Base-by-base conservation (phyloP, 148 eudicot species). In the Rhododendron vialii region DNA sequence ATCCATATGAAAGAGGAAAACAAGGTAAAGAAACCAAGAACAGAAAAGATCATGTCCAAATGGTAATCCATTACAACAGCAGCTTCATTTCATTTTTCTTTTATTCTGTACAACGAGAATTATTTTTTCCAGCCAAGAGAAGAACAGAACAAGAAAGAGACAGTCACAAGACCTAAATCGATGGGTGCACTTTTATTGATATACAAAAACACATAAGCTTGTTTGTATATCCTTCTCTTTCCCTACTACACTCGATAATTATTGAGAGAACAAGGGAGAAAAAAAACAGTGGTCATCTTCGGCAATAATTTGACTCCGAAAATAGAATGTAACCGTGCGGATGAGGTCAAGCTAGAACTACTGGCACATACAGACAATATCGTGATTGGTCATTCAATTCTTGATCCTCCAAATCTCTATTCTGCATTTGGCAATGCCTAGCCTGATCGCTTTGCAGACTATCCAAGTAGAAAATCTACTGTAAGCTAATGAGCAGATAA, bases 391-490 rank as follows among this genome's bases (percentile, higher is more conserved):
- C 47, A 5, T 30, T 43, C 65, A 50, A 2, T 48, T 45, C 79
- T 50, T 22, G 33, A 71, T 45, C 79, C 77, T 69, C 17, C 59
- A 83, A 67, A 11, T 71, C 65, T 47, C 80, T 47, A 71, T 30
- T 63, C 71, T 24, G 71, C 30, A 7, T 43, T n/a, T 28, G 55
- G 24, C 41, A 17, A 30, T 3, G 30, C 51, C 63, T 35, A 86
- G 80, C 63, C 74, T 9, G 33, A 86, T 43, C 55, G 45, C 47
- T 76, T 82, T 74, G 74, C 81, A 74, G 88, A 81, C 88, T 86
- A 71, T n/a, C 43, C 5, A 73, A 41, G 13, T 24, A 20, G 47
- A 48, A 15, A 36, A 73, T 11, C 18, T 81, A 69, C 18, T 2
- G 36, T 82, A 0, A 86, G 81, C 11, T 30, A 8, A 35, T 6